Evolutionary conservation across 2,329 filamentous ascomycete species (phyloP).

Genomic region (Penicillium freii): DNA sequence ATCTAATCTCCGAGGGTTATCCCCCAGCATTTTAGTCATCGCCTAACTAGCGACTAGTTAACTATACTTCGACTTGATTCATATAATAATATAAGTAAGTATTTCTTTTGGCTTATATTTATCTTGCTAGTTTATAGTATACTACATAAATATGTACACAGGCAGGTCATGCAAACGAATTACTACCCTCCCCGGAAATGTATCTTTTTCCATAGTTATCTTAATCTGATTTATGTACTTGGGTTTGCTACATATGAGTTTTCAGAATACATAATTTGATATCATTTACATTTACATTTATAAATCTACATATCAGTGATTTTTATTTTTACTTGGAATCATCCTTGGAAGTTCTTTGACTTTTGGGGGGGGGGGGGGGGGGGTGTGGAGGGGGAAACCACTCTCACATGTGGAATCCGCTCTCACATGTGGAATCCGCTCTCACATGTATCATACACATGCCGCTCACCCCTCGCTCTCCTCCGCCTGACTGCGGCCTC

Average conservation of each 20-base stretch:
- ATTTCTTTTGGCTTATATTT: too few relatives aligned
- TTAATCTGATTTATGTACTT: neutral
- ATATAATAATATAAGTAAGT: neutral
- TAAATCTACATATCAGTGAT: neutral
- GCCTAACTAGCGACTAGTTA: neutral
- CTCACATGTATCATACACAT: neutral
- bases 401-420: neutral
- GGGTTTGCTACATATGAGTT: neutral
- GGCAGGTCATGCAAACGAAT: neutral
- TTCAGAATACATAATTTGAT: neutral
- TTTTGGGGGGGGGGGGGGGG: too few relatives aligned
- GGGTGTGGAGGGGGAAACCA: too few relatives aligned
- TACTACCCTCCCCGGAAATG: neutral
- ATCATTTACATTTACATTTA: neutral
- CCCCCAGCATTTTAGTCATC: neutral
- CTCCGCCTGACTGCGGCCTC: neutral
- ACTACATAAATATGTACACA: neutral
- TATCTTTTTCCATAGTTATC: neutral
- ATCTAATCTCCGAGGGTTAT: slow-evolving; percentile 4
- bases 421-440: neutral
- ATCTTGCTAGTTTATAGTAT: neutral
- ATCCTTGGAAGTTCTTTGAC: neutral
- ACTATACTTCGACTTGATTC: neutral
- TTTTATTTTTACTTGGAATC: neutral
- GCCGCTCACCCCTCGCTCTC: neutral